Evolutionary conservation across 2,329 filamentous ascomycete genomes (phyloP).

Genomic region (Acephala macrosclerotiorum): DNA sequence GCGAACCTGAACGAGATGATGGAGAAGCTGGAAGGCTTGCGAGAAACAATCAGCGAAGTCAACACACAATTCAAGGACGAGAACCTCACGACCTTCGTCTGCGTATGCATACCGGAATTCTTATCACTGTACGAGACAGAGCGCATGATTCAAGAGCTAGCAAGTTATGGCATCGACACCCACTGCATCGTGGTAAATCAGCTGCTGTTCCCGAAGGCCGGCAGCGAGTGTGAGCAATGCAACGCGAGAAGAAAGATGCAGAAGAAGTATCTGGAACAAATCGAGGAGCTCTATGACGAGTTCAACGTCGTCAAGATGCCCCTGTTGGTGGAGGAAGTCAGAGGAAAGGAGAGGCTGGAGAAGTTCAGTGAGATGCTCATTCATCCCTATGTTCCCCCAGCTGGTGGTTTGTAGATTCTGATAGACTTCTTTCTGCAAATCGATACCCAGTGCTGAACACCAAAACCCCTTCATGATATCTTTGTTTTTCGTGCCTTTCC

Average conservation of each 20-base stretch:
- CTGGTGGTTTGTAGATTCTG: constrained; percentile 42
- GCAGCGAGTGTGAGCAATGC: constrained; percentile 92
- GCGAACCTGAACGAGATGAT: constrained; percentile 92
- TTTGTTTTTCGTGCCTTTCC: background rate
- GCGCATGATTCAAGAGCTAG: constrained; percentile 98
- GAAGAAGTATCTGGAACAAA: constrained; percentile 98
- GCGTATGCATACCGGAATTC: constrained; percentile 98
- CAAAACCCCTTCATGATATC: background rate
- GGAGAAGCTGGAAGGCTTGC: constrained; percentile 91
- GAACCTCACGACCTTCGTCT: constrained; percentile 94
- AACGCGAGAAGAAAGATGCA: constrained; percentile 97
- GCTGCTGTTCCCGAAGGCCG: constrained; percentile 87
- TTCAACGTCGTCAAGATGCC: constrained; percentile 99
- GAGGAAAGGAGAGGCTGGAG: constrained; percentile 93
- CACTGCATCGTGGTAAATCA: constrained; percentile 99
- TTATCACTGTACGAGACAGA: constrained; percentile 97
- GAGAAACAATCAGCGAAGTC: constrained; percentile 92
- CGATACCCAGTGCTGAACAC: constrained; percentile 3
- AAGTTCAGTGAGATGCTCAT: constrained; percentile 89
- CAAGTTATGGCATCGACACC: constrained; percentile 92
- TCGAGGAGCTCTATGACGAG: constrained; percentile 97
- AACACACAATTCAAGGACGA: constrained; percentile 99
- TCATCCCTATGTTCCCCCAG: constrained; percentile 75
- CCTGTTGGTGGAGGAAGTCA: constrained; percentile 90
- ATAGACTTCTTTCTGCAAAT: background rate